Base-by-base conservation (phyloP, 2,329 filamentous ascomycete genomes). In the Ascomycota sp. region DNA sequence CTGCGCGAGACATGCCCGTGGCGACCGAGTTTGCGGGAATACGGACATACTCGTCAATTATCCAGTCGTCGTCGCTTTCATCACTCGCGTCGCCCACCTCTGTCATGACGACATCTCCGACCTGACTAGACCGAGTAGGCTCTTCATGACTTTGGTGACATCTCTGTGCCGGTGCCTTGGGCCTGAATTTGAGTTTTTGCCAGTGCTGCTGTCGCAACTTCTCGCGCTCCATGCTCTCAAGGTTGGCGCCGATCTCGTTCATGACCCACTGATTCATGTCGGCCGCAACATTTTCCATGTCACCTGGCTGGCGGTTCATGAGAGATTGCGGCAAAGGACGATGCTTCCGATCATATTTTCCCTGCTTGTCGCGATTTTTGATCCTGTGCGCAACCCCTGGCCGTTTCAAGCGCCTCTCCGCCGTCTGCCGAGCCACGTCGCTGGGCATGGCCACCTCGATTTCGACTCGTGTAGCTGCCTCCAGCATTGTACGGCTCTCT, bases 11-110 rank as follows among this genome's bases (percentile, higher is more conserved):
- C 4, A 66, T 55, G 10, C 59, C 50, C 8, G 56, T 44, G 11
- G 55, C 53, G 33, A 71, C 51, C 19, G 53, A 55, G 33, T 59
- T 57, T 3, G 57, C 63, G 2, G 69, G 65, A 12, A 75, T 58
- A 23, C 70, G 68, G 30, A 73, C 56, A 40, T 75, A 75, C 25
- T 69, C 72, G 35, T 75, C 70, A 26, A 71, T 63, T 20, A 75
- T 56, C 51, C 72, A 75, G 30, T 74, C 68, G 4, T 59, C 65
- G 33, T 62, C 50, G 13, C 51, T 50, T 10, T 64, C 61, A 12
- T 53, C 55, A 19, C 7, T 23, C n/a, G 17, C 21, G 7, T 55
- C 52, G 32, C 48, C 57, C 11, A 44, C 44, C n/a, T 59, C 51
- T 15, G 48, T 52, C 41, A 52, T 50, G 20, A 45, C 44, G 29